phyloP scores from a whole-genome alignment of 2,329 filamentous ascomycete genomes.

The Tolypocladium sp. region DNA sequence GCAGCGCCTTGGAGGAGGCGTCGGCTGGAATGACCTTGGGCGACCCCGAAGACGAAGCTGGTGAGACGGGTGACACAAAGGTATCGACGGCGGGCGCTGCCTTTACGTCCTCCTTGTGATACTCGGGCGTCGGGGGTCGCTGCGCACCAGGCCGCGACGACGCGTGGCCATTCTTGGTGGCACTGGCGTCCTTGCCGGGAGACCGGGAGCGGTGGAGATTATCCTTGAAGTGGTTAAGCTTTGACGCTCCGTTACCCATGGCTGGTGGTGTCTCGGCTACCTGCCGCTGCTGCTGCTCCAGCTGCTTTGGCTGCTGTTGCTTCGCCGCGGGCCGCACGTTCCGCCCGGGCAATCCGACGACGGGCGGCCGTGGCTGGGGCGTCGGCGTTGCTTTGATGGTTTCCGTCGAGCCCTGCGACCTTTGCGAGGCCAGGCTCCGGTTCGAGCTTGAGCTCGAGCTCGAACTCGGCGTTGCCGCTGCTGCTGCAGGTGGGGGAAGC shows the following conservation, averaged over 20 bases:
- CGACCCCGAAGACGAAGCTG: constrained; percentile 33
- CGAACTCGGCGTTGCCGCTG: neutral
- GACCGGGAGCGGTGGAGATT: constrained; percentile 4
- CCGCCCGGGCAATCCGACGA: constrained; percentile 16
- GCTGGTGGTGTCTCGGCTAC: constrained; percentile 9
- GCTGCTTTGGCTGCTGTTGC: constrained; percentile 1
- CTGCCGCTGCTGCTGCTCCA: neutral
- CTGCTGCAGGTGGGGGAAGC: neutral
- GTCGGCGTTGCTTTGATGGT: neutral
- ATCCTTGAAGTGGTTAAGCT: constrained; percentile 19
- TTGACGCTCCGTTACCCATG: constrained; percentile 25
- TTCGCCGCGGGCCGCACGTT: constrained; percentile 15
- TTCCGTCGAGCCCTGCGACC: neutral
- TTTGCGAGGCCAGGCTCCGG: neutral
- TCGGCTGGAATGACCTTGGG: constrained; percentile 11
- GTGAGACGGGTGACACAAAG: constrained; percentile 33
- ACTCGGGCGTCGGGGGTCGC: constrained; percentile 40
- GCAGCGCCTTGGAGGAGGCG: constrained; percentile 5
- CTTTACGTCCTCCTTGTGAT: constrained; percentile 32
- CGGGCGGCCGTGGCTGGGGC: constrained; percentile 7
- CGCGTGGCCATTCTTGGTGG: neutral
- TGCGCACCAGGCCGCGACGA: constrained; percentile 12
- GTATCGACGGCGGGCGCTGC: constrained; percentile 22
- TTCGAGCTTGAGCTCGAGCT: neutral
- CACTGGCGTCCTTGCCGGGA: neutral